Evolutionary conservation across 208 protist genomes (phyloP).

Genomic region (Naegleria lovaniensis): DNA sequence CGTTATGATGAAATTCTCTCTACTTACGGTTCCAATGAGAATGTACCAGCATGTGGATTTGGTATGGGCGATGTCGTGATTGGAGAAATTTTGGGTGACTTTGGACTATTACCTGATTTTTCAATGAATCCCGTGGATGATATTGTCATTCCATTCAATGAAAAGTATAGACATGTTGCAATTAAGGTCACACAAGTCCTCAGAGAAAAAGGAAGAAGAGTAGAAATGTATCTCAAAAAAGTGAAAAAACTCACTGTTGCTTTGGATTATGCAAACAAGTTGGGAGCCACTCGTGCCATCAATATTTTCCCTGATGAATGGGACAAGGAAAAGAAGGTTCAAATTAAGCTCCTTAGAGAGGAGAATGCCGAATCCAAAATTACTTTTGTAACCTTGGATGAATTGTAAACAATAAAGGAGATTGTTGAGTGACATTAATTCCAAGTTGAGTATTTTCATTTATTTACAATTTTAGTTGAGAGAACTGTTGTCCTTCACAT

Average conservation of each 20-base stretch:
- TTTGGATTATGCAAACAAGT: slow-evolving; percentile 85
- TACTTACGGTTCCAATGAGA: slow-evolving; percentile 76
- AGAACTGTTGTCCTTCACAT: too few relatives aligned
- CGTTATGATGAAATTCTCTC: slow-evolving; percentile 86
- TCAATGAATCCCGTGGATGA: background rate
- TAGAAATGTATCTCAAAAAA: slow-evolving; percentile 78
- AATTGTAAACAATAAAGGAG: too few relatives aligned
- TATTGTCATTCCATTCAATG: slow-evolving; percentile 81
- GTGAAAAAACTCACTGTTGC: slow-evolving; percentile 74
- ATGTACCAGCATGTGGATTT: slow-evolving; percentile 79
- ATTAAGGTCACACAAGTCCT: slow-evolving; percentile 64
- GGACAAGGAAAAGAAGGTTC: slow-evolving; percentile 60
- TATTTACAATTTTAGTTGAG: too few relatives aligned
- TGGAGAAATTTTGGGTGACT: slow-evolving; percentile 80
- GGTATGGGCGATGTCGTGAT: slow-evolving; percentile 91
- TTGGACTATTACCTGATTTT: slow-evolving; percentile 58
- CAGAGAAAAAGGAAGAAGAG: slow-evolving; percentile 63
- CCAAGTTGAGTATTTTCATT: too few relatives aligned
- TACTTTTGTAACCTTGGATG: too few relatives aligned
- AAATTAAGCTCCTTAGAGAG: too few relatives aligned
- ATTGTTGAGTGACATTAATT: too few relatives aligned
- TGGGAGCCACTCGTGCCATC: slow-evolving; percentile 72
- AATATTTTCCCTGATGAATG: slow-evolving; percentile 84
- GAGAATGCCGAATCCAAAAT: too few relatives aligned
- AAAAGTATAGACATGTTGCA: slow-evolving; percentile 73